phyloP scores from a whole-genome alignment of 2,329 filamentous ascomycete species.

The Dothistroma septosporum region DNA sequence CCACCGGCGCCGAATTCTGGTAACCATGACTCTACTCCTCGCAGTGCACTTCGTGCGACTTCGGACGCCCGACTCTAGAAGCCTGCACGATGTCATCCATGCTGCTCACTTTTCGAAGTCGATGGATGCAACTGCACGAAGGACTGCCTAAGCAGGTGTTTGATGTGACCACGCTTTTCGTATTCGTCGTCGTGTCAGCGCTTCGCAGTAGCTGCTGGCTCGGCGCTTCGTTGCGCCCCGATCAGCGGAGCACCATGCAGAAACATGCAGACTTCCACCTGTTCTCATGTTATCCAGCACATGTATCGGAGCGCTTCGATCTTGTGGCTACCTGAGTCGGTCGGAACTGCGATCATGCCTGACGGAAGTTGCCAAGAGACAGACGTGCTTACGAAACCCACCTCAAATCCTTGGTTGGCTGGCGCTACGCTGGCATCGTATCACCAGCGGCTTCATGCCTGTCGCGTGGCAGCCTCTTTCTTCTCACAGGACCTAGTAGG shows the following conservation, averaged over 20 bases:
- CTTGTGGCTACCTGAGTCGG: neutral
- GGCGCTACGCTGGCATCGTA: conserved; percentile 7
- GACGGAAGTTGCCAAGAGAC: too few species aligned
- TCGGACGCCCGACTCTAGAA: neutral
- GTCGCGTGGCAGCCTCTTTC: conserved; percentile 11
- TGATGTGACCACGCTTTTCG: neutral
- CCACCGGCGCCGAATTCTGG: neutral
- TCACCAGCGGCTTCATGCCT: conserved; percentile 4
- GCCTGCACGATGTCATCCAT: neutral
- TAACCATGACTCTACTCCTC: neutral
- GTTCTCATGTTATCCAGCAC: neutral
- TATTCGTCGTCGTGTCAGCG: neutral
- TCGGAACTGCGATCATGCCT: neutral
- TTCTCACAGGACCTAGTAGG: neutral
- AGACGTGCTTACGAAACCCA: neutral
- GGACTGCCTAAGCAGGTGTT: neutral
- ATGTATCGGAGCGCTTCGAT: neutral
- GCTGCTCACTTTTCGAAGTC: neutral
- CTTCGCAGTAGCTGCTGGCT: neutral
- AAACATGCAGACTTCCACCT: neutral
- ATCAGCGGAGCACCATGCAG: neutral
- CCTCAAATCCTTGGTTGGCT: neutral
- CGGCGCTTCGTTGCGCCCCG: neutral
- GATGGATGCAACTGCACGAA: neutral
- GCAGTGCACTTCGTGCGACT: neutral